Base-by-base conservation (phyloP, 306 rosid species). In the Ormosia semicastrata region DNA sequence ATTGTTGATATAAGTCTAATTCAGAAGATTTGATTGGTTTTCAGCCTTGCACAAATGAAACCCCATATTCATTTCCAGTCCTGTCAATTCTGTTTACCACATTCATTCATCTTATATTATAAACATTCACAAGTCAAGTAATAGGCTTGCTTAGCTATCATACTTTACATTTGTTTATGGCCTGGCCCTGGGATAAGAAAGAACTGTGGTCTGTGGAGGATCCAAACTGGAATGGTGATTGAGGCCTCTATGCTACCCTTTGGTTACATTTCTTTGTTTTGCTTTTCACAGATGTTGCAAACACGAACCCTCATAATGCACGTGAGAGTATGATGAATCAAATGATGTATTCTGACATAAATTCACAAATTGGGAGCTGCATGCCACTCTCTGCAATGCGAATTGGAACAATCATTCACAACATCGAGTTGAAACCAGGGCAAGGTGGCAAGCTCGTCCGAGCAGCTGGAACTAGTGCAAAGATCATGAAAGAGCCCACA, bases 401-500 rank as follows among this genome's bases (percentile, higher is more conserved):
- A 29, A 95, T 95, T 39, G 95, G 97, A 66, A 93, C 97, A 47
- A 89, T 93, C 71, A 90, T 95, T 89, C 98, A 91, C 90, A 91
- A 92, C 85, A 84, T 93, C 15, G 98, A 93, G 90, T 8, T 90
- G 78, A 89, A 88, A 63, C 97, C 97, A 0, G 95, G 98, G 77
- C 95, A 94, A 89, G 97, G 98, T 13, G 97, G 90, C 71, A 95
- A 95, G 87, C 89, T 95, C 0, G 95, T 95, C n/a, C 88, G 95
- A 43, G 87, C 98, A 4, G 94, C 97, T 0, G 98, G 98, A 73
- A 89, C 97, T 8, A 69, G 56, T 66, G 97, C 97, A 15, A 95
- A 91, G 95, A 95, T 95, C 79, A 56, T 95, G 71, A 95, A 95
- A 80, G 97, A 95, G 17, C 93, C 95, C 13, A 76, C 90, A 1